Evolutionary conservation across 495 filamentous ascomycete species (phyloP).

Genomic region (Penicillium tannophilum): DNA sequence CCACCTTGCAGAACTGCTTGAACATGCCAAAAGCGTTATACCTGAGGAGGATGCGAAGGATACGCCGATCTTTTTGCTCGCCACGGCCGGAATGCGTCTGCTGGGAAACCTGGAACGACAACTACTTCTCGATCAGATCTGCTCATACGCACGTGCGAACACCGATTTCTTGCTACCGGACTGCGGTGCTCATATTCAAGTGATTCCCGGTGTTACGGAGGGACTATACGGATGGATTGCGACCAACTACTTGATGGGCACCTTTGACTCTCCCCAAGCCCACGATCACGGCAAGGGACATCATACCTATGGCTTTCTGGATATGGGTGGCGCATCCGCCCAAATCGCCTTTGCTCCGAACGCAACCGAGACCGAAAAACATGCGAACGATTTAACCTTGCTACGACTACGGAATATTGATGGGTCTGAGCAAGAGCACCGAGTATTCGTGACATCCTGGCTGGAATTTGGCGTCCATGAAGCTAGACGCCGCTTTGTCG

Average conservation of each 20-base stretch:
- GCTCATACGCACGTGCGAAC: conserved; percentile 75
- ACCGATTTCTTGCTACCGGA: conserved; percentile 87
- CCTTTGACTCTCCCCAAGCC: conserved; percentile 77
- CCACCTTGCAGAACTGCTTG: conserved; percentile 74
- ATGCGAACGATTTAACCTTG: conserved; percentile 86
- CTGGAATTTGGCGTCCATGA: conserved; percentile 94
- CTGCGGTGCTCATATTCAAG: conserved; percentile 87
- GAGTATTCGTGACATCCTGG: conserved; percentile 95
- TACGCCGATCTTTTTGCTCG: conserved; percentile 92
- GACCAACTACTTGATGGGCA: conserved; percentile 94
- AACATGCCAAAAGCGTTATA: conserved; percentile 84
- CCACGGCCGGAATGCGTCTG: conserved; percentile 95
- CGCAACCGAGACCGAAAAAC: conserved; percentile 83
- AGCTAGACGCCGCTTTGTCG: conserved; percentile 79
- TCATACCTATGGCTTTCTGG: conserved; percentile 95
- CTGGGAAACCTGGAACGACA: conserved; percentile 72
- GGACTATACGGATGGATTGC: conserved; percentile 99
- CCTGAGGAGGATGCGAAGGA: conserved; percentile 74
- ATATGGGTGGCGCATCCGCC: conserved; percentile 97
- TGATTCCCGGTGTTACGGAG: conserved; percentile 96
- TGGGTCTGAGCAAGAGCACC: conserved; percentile 74
- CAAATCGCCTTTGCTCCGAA: conserved; percentile 99
- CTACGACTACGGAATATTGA: conserved; percentile 80
- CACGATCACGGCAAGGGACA: conserved; percentile 84
- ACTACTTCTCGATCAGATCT: conserved; percentile 74